Conservation (phyloP, 1,139 yeast species). For the Yamadazyma atmosphaerica region DNA sequence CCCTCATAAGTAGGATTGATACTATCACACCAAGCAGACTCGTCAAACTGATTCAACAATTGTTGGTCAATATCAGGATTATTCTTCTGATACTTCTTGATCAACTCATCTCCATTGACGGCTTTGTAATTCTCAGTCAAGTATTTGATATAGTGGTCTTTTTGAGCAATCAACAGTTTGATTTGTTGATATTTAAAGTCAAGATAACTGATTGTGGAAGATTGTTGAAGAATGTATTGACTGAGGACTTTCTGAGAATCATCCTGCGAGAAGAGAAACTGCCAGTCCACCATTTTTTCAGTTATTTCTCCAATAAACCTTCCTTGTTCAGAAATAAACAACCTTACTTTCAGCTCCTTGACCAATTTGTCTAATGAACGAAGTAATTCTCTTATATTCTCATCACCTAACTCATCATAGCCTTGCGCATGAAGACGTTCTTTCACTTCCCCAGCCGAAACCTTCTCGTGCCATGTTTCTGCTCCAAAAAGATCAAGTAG, state of each 20-base stretch:
- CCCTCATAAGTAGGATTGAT: background rate
- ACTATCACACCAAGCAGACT: conserved; percentile 3
- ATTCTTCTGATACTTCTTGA: conserved; percentile 27
- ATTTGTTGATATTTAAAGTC: conserved; percentile 23
- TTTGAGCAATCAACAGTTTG: conserved; percentile 23
- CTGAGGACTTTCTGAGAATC: conserved; percentile 7
- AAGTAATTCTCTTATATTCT: conserved; percentile 13
- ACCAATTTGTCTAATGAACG: conserved; percentile 3
- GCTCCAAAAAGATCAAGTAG: conserved; percentile 6
- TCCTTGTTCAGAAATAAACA: background rate
- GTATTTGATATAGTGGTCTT: conserved; percentile 37
- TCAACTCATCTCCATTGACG: conserved; percentile 36
- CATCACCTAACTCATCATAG: conserved; percentile 22
- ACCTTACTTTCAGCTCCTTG: background rate
- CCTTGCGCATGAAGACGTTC: conserved; percentile 22
- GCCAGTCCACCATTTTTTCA: conserved; percentile 20
- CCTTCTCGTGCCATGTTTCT: conserved; percentile 16
- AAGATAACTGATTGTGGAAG: conserved; percentile 18
- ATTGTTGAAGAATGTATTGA: conserved; percentile 9
- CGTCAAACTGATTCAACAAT: conserved; percentile 10
- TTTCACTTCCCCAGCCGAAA: conserved; percentile 14
- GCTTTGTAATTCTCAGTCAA: conserved; percentile 38
- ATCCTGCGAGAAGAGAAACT: conserved; percentile 17
- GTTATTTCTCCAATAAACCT: background rate
- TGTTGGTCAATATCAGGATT: conserved; percentile 11